Evolutionary conservation across 2,329 filamentous ascomycete species (phyloP).

Genomic region (Orbilia brochopaga): DNA sequence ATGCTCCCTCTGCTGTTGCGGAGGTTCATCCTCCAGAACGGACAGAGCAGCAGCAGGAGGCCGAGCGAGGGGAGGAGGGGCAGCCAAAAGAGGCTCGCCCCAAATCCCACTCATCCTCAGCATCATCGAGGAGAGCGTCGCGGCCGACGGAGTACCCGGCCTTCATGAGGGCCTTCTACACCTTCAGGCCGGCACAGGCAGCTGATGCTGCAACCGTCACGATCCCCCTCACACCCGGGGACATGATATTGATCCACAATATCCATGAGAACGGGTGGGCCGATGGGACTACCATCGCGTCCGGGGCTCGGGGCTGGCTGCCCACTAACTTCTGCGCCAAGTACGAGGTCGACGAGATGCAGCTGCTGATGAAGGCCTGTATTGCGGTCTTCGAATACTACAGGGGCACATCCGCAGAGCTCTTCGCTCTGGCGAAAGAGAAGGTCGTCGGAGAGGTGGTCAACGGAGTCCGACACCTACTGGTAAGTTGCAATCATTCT

Average conservation of each 20-base stretch:
- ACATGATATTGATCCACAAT: conserved; percentile 91
- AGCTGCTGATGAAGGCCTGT: conserved; percentile 74
- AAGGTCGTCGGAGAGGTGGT: conserved; percentile 59
- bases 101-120: conserved; percentile 33
- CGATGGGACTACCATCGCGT: conserved; percentile 85
- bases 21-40: conserved; percentile 1
- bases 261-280: conserved; percentile 99
- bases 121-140: conserved; percentile 34
- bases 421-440: conserved; percentile 51
- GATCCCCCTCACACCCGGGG: conserved; percentile 83
- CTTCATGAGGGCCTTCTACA: conserved; percentile 91
- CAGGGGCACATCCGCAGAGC: conserved; percentile 50
- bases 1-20: conserved; percentile 7
- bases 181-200: conserved; percentile 78
- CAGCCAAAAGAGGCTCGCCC: conserved; percentile 16
- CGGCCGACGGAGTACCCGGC: conserved; percentile 33
- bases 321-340: conserved; percentile 98
- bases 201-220: conserved; percentile 82
- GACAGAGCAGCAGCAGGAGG: neutral
- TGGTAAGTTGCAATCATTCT: conserved; percentile 71
- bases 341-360: conserved; percentile 87
- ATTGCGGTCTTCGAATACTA: conserved; percentile 54
- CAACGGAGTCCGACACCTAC: conserved; percentile 84
- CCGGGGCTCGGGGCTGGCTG: conserved; percentile 89
- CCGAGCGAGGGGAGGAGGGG: neutral